Conservation (phyloP, 1,139 yeast species). For the Sugiyamaella xylanicola region DNA sequence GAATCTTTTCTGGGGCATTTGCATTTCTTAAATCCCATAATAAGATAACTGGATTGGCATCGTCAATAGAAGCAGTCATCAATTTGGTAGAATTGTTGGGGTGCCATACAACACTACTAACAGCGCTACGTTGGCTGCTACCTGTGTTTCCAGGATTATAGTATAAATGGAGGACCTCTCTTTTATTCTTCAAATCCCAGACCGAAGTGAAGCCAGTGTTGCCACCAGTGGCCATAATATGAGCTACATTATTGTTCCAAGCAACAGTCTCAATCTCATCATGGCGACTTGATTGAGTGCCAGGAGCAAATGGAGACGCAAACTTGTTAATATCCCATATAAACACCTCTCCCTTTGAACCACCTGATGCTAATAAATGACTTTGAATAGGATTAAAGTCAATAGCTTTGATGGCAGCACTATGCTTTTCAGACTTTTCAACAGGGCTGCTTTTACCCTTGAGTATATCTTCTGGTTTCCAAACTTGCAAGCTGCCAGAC, state of each 20-base stretch:
- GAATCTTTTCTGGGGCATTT: constrained; percentile 76
- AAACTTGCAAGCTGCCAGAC: constrained; percentile 75
- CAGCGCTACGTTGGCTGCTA: constrained; percentile 53
- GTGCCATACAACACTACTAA: constrained; percentile 68
- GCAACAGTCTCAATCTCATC: constrained; percentile 82
- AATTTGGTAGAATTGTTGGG: constrained; percentile 81
- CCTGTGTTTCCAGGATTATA: constrained; percentile 54
- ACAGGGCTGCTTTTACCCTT: constrained; percentile 29
- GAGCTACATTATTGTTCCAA: constrained; percentile 84
- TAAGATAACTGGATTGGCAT: constrained; percentile 75
- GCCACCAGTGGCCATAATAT: constrained; percentile 90
- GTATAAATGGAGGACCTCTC: constrained; percentile 84
- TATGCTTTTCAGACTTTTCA: constrained; percentile 51
- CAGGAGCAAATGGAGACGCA: constrained; percentile 68
- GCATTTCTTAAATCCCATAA: constrained; percentile 96
- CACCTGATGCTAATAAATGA: constrained; percentile 82
- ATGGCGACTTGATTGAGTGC: constrained; percentile 65
- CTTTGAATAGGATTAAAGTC: constrained; percentile 76
- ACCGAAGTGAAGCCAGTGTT: constrained; percentile 82
- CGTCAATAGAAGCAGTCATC: constrained; percentile 84
- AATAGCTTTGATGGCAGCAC: constrained; percentile 70
- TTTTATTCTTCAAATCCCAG: constrained; percentile 88
- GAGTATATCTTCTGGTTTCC: constrained; percentile 55
- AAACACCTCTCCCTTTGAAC: constrained; percentile 79
- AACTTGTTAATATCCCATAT: constrained; percentile 80